phyloP scores from a whole-genome alignment of 1,139 yeast genomes.

The Arxiozyma bovina region DNA sequence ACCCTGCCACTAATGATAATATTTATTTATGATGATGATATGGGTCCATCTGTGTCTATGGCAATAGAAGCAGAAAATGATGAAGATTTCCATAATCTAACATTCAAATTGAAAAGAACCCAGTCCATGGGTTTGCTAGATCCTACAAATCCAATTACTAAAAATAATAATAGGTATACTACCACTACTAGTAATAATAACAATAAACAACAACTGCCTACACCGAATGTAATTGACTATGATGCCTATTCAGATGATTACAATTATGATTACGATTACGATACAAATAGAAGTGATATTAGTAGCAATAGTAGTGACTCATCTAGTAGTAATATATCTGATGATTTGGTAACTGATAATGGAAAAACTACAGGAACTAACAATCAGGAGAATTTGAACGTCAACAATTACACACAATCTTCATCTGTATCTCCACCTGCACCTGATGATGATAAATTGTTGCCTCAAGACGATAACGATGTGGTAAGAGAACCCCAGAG shows the following conservation, averaged over 20 bases:
- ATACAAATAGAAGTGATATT: constrained; percentile 15
- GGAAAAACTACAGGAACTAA: not conserved
- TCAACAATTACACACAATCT: constrained; percentile 15
- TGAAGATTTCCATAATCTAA: constrained; percentile 59
- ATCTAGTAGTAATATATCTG: constrained; percentile 10
- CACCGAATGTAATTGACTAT: constrained; percentile 5
- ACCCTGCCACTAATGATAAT: not conserved
- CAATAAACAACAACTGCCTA: not conserved
- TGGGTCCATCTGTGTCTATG: constrained; percentile 35
- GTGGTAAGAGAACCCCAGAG: constrained; percentile 71
- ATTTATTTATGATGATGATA: constrained; percentile 22
- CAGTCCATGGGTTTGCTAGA: constrained; percentile 77
- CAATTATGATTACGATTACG: not conserved
- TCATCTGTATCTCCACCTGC: constrained; percentile 32
- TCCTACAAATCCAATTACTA: constrained; percentile 22
- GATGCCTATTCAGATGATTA: constrained; percentile 16
- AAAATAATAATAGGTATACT: not conserved
- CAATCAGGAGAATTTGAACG: constrained; percentile 11
- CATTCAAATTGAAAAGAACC: constrained; percentile 74
- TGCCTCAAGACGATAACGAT: constrained; percentile 80
- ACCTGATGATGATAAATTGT: constrained; percentile 32
- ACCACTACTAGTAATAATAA: not conserved
- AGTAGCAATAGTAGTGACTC: not conserved
- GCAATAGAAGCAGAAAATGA: constrained; percentile 65
- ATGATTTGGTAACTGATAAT: constrained; percentile 14